phyloP scores from a whole-genome alignment of 2,329 filamentous ascomycete species.

The Emmonsiellopsis sp. region DNA sequence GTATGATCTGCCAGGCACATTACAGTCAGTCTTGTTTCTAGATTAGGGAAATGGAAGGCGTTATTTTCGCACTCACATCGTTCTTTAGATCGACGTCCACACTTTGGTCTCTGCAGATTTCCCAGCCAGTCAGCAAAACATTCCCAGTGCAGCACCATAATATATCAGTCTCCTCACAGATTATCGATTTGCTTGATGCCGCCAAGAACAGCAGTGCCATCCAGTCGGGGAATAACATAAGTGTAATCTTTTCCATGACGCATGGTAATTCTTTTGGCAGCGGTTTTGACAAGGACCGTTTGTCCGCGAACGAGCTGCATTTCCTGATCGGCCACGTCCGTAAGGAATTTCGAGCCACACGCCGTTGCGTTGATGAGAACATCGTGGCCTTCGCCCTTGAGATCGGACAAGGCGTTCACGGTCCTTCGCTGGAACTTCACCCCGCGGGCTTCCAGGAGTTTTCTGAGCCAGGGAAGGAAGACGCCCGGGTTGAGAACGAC shows the following conservation, averaged over 20 bases:
- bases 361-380: conserved; percentile 20
- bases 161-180: background rate
- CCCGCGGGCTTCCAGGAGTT: conserved; percentile 12
- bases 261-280: conserved; percentile 14
- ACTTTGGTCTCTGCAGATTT: background rate
- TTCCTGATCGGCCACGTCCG: conserved; percentile 12
- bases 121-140: background rate
- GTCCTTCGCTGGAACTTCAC: conserved; percentile 16
- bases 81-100: background rate
- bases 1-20: background rate
- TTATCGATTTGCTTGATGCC: conserved; percentile 15
- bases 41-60: too few species aligned
- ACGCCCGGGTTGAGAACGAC: conserved; percentile 16
- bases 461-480: conserved; percentile 19
- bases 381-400: conserved; percentile 14
- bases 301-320: conserved; percentile 18
- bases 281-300: conserved; percentile 16
- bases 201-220: conserved; percentile 18
- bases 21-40: background rate
- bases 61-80: background rate
- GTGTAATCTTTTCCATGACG: conserved; percentile 19
- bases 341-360: conserved; percentile 12
- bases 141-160: background rate
- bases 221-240: conserved; percentile 16
- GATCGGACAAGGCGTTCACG: conserved; percentile 14